Percentiles rank a stretch among this genome's conserved stretches.
phyloP scores from a whole-genome alignment of 257 asterid genomes.

The Agastache rugosa region DNA sequence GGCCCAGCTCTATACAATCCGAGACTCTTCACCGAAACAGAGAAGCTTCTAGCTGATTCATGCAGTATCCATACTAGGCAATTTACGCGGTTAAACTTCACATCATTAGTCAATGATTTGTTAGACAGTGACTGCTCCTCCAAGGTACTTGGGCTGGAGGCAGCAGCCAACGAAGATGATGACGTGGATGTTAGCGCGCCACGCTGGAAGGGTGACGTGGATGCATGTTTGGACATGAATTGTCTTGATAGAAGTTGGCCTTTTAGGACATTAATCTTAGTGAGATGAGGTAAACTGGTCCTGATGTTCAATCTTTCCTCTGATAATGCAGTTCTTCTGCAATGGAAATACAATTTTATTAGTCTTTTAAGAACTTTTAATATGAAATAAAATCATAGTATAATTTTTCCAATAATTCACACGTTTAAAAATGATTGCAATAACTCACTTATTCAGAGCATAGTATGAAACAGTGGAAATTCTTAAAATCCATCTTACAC shows the following conservation, averaged over 20 bases:
- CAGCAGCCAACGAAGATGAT: neutral
- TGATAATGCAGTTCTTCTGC: slow-evolving; percentile 2
- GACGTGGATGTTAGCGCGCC: neutral
- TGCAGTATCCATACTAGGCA: slow-evolving; percentile 60
- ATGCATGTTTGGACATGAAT: neutral
- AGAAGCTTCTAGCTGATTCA: slow-evolving; percentile 63
- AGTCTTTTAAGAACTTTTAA: neutral
- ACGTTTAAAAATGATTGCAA: neutral
- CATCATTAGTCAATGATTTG: slow-evolving; percentile 13
- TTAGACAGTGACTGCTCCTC: neutral
- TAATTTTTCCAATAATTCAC: neutral
- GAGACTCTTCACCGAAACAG: slow-evolving; percentile 44
- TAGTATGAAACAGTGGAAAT: neutral
- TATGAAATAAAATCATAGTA: neutral
- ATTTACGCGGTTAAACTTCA: slow-evolving; percentile 53
- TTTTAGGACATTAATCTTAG: neutral
- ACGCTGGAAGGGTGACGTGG: slow-evolving; percentile 3
- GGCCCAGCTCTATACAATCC: slow-evolving; percentile 51
- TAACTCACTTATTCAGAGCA: neutral
- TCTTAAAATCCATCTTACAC: neutral
- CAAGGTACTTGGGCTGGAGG: neutral
- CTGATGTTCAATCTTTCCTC: neutral
- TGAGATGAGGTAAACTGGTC: neutral
- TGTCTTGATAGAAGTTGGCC: neutral
- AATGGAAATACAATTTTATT: neutral